phyloP scores from a whole-genome alignment of 106 monocot genomes.

The Narthecium ossifragum region DNA sequence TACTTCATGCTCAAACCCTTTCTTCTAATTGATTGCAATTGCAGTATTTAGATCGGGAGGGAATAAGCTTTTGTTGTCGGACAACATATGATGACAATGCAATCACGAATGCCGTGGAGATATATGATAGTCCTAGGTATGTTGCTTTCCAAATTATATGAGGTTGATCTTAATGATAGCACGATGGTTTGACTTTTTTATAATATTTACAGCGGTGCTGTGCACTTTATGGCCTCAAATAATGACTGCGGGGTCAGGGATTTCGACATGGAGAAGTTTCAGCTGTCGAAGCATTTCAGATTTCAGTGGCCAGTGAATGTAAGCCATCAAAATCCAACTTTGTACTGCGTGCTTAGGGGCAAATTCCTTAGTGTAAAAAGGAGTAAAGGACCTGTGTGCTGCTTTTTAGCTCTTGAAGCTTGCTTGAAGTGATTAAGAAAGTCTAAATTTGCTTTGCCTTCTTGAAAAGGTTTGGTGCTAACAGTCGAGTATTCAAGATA shows the following conservation, averaged over 20 bases:
- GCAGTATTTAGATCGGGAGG: constrained; percentile 67
- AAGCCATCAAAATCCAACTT: no score
- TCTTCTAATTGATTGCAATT: neutral
- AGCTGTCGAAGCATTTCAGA: constrained; percentile 54
- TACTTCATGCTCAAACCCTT: neutral
- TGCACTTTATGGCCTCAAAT: constrained; percentile 85
- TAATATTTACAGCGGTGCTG: constrained; percentile 42
- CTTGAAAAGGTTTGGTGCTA: no score
- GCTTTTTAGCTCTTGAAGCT: no score
- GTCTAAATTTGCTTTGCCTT: no score
- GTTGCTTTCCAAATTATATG: constrained; percentile 8
- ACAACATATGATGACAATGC: constrained; percentile 89
- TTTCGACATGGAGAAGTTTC: constrained; percentile 81
- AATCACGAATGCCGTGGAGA: constrained; percentile 79
- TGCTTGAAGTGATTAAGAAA: no score
- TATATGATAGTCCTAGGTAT: constrained; percentile 65
- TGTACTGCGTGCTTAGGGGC: no score
- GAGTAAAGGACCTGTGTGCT: no score
- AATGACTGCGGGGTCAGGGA: constrained; percentile 80
- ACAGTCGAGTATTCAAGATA: no score
- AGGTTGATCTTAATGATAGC: no score
- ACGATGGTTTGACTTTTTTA: no score
- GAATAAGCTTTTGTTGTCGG: constrained; percentile 72
- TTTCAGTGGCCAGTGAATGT: constrained; percentile 74
- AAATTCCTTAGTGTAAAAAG: no score